Base-by-base conservation (phyloP, 2,329 filamentous ascomycete genomes). In the Sporothrix protearum region DNA sequence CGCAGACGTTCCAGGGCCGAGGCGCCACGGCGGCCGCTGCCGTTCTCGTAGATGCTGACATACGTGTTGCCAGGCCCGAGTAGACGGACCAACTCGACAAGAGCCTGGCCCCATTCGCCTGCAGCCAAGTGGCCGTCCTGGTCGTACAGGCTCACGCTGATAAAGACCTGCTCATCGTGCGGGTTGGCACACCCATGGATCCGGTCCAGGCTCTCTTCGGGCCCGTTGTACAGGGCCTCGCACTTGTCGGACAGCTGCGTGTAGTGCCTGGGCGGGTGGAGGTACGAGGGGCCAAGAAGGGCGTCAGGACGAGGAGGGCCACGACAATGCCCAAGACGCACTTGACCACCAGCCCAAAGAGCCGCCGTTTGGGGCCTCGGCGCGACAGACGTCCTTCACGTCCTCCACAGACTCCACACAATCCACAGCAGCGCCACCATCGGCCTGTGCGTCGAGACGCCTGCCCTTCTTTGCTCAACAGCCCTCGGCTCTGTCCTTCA, bases 41-140 rank as follows among this genome's bases (percentile, higher is more conserved):
- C 88, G 76, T 92, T 91, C 77, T 92, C 91, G 78, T 92, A 93
- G 42, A 94, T 86, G 78, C 89, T 92, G 70, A 94, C 79, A 77
- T 89, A 92, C 1, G 91, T 88, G 76, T 92, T 91, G 47, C 90
- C 82, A 16, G 85, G 84, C 0, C 91, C 91, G 49, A 94, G 82
- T 39, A 92, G 78, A 66, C 91, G 83, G 42, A 93, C 85, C 70
- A 94, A 79, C 25, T 87, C 81, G 53, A 89, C 77, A 0, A 94
- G 77, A 30, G 85, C 83, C 72, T 84, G 78, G 0, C 88, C 90
- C 91, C 91, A 94, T 36, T 82, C 81, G 1, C 91, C 90, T 7
- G 83, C 80, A 0, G 89, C 86, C 25, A 93, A 80, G 2, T 84
- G 81, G 1, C 89, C 90, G 7, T 83, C 82, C 25, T 83, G 82